These are phyloP conservation scores for Xanthoconium stramineum DNA, from an alignment of 768 basidiomycete species.

Conservation along the genomic window DNA sequence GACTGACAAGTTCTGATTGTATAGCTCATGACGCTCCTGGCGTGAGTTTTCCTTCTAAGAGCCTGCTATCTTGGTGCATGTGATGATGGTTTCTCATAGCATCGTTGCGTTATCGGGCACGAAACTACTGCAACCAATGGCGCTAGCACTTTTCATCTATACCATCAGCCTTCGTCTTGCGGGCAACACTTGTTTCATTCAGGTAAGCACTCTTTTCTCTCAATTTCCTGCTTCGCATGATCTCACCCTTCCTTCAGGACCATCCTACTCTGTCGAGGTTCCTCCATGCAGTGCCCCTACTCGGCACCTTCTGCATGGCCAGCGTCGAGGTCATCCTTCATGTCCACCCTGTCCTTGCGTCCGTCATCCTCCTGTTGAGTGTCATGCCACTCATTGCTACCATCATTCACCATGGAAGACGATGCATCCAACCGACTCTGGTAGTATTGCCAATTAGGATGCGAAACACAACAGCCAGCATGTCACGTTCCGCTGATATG, in stretches of 20 bases:
- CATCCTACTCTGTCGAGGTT: too few relatives aligned
- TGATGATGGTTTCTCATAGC: background rate
- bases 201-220: background rate
- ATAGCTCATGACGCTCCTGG: background rate
- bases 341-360: too few relatives aligned
- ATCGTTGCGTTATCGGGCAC: conserved; percentile 5
- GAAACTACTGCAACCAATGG: background rate
- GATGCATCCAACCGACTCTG: too few relatives aligned
- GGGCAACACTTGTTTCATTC: conserved; percentile 3
- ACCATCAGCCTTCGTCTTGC: conserved; percentile 22
- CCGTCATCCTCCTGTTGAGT: too few relatives aligned
- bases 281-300: too few relatives aligned
- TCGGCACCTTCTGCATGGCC: too few relatives aligned
- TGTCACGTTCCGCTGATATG: background rate
- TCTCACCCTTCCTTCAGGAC: too few relatives aligned
- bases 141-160: conserved; percentile 21
- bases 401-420: too few relatives aligned
- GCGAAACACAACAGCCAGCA: background rate
- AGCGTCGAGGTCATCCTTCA: too few relatives aligned
- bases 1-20: background rate
- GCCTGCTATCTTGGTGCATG: background rate
- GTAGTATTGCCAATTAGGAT: background rate
- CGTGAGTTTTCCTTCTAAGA: background rate
- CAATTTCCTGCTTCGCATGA: too few relatives aligned
- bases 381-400: too few relatives aligned